Percentiles rank a stretch among this genome's conserved stretches.
These are phyloP conservation scores for Saccharomycopsis guyanensis DNA, from an alignment of 805 yeast genomes.

Conservation along the genomic window DNA sequence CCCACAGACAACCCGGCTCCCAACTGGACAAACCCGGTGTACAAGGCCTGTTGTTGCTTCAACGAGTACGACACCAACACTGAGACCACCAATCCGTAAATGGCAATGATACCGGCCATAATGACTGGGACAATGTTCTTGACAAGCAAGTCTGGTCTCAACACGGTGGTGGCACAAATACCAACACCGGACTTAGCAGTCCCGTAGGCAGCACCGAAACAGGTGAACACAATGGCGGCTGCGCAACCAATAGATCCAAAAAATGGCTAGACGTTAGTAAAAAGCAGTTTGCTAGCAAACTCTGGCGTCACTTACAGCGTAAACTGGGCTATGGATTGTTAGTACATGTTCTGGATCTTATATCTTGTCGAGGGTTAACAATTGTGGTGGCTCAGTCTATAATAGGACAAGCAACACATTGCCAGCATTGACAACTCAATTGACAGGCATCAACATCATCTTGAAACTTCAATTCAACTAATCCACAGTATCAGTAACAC, in stretches of 20 bases:
- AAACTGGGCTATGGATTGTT: conserved; percentile 49
- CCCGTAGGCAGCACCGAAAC: conserved; percentile 98
- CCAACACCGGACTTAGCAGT: conserved; percentile 99
- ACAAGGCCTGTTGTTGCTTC: conserved; percentile 84
- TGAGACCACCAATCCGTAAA: conserved; percentile 94
- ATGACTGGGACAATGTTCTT: conserved; percentile 93
- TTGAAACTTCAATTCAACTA: no score
- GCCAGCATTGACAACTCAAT: no score
- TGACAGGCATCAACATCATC: no score
- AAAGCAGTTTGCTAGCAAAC: conserved; percentile 11
- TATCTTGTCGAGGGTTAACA: no score
- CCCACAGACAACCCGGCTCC: conserved; percentile 99
- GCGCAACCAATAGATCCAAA: conserved; percentile 99
- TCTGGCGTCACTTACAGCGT: conserved; percentile 40
- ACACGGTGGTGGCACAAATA: conserved; percentile 95
- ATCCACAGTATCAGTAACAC: no score
- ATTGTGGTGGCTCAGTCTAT: no score
- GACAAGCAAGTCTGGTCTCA: conserved; percentile 93
- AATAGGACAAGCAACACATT: no score
- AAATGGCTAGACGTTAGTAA: conserved; percentile 86
- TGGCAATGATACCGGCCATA: conserved; percentile 99
- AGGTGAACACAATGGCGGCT: conserved; percentile 96
- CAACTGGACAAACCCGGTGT: conserved; percentile 95
- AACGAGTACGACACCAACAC: conserved; percentile 88
- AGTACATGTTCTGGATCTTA: no score